Evolutionary conservation across 192 early-diverging fungal genomes (phyloP), one percentile per base, ranked within the genome.

Genomic region (Coemansia erecta): DNA sequence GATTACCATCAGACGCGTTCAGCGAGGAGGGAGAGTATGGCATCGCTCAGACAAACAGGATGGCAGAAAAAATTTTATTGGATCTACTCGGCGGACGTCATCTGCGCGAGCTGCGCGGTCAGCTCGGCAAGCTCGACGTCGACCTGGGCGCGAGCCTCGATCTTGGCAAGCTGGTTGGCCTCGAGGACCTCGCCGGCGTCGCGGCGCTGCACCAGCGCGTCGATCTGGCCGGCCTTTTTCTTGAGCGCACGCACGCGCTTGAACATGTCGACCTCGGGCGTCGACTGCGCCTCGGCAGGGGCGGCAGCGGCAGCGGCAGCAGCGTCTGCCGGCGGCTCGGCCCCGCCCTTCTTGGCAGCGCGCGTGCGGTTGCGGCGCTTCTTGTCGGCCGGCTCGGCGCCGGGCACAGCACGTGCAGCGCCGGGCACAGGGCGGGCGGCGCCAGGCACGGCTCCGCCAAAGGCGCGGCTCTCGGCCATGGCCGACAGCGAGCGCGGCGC

Each of bases 221-320:
- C 80, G 72, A 99, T 98, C 75, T 93, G 90, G 61, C 87, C 86
- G 48, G 98, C 67, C 75, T 98, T 99, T 81, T 97, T 99, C 52
- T 90, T 87, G 17, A 98, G 70, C 28, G 81, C 84, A 47, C 93
- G 87, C 58, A 94, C 81, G 70, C 89, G 90, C 83, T 97, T 99
- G 52, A 94, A 86, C 15, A 83, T 81, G 51, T 94, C 94, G 8
- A 86, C 62, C 23, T 63, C 77, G 47, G 62, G 73, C 9, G 58
- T 58, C n/a, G 77, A 47, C 23, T 85, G 87, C 53, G 72, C 78
- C 68, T 84, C 85, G 22, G 60, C 53, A 40, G 72, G 50, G 63
- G 54, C 68, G 18, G 19, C 54, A 28, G 51, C 21, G 3, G 10
- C 35, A 15, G 72, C 42, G 4, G 40, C 33, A n/a, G 35, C 24